phyloP scores from a whole-genome alignment of 768 basidiomycete species.

The Hemileccinum rubropunctum region DNA sequence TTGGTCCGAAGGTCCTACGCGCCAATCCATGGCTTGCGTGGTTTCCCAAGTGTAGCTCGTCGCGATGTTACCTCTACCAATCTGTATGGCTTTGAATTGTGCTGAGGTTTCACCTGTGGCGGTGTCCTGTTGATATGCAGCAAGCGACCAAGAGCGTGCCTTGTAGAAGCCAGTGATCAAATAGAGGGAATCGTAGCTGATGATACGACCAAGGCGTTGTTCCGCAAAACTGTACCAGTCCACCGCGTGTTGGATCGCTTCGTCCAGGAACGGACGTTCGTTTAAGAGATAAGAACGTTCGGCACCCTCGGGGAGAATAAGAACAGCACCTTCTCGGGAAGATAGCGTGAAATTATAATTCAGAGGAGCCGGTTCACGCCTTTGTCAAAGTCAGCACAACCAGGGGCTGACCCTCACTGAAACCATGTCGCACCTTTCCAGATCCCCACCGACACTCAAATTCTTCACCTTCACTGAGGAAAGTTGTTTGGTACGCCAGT shows the following conservation, averaged over 20 bases:
- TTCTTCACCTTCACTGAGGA: constrained; percentile 2
- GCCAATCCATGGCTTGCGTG: constrained; percentile 2
- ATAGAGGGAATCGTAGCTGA: constrained; percentile 19
- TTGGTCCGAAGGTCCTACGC: not conserved
- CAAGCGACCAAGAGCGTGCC: constrained; percentile 27
- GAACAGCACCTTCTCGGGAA: constrained; percentile 28
- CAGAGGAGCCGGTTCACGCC: not conserved
- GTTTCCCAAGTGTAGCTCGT: constrained; percentile 9
- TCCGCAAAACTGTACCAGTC: constrained; percentile 30
- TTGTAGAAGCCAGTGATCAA: constrained; percentile 20
- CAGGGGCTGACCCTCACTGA: too few relatives aligned
- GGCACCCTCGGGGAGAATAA: constrained; percentile 32
- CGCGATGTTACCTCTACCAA: constrained; percentile 1
- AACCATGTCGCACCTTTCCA: too few relatives aligned
- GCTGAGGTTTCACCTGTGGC: not conserved
- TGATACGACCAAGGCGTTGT: constrained; percentile 15
- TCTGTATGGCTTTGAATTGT: constrained; percentile 6
- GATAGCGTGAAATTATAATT: constrained; percentile 10
- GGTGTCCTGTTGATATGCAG: constrained; percentile 11
- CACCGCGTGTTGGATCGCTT: constrained; percentile 20
- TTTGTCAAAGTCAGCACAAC: too few relatives aligned
- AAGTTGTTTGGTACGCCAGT: constrained; percentile 27
- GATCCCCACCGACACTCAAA: too few relatives aligned
- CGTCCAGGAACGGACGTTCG: constrained; percentile 15
- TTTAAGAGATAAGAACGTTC: constrained; percentile 22